These are phyloP conservation scores for Leccinum aurantiacum DNA, from an alignment of 768 basidiomycete genomes.

Conservation along the genomic window DNA sequence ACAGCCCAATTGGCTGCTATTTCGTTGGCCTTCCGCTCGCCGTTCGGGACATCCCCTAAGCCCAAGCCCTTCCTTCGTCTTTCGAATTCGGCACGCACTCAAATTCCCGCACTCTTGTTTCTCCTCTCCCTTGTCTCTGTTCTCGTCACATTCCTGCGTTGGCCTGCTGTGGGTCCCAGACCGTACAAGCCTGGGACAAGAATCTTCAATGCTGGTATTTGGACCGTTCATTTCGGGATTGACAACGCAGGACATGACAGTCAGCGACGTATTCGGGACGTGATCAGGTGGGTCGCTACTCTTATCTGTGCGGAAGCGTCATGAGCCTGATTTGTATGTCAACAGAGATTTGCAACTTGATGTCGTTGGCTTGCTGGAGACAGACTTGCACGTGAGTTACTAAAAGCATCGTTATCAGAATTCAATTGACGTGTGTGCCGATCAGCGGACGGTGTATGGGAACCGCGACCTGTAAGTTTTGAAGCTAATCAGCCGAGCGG, in stretches of 20 bases:
- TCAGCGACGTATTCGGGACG: constrained; percentile 34
- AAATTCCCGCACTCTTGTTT: constrained; percentile 37
- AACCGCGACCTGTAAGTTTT: constrained; percentile 74
- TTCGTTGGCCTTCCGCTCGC: constrained; percentile 47
- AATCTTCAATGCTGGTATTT: constrained; percentile 80
- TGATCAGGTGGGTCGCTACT: constrained; percentile 58
- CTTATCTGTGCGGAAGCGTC: not conserved
- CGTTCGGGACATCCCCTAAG: constrained; percentile 12
- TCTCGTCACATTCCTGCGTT: constrained; percentile 52
- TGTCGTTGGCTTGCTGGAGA: constrained; percentile 82
- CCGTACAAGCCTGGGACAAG: constrained; percentile 65
- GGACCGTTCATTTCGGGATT: constrained; percentile 90
- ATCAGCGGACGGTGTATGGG: constrained; percentile 71
- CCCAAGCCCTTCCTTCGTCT: constrained; percentile 9
- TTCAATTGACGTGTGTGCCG: constrained; percentile 2
- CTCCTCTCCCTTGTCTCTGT: constrained; percentile 48
- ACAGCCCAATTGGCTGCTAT: constrained; percentile 52
- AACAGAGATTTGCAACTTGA: constrained; percentile 80
- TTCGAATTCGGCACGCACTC: constrained; percentile 25
- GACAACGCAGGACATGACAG: constrained; percentile 37
- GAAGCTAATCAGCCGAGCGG: not conserved
- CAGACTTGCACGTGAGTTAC: constrained; percentile 72
- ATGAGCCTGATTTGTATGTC: not conserved
- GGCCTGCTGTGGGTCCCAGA: constrained; percentile 47
- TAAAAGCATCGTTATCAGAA: not conserved